A percentile compares a stretch with the other conserved stretches of the same genome.
phyloP scores from a whole-genome alignment of 805 yeast genomes.

The Barnettozyma salicaria region DNA sequence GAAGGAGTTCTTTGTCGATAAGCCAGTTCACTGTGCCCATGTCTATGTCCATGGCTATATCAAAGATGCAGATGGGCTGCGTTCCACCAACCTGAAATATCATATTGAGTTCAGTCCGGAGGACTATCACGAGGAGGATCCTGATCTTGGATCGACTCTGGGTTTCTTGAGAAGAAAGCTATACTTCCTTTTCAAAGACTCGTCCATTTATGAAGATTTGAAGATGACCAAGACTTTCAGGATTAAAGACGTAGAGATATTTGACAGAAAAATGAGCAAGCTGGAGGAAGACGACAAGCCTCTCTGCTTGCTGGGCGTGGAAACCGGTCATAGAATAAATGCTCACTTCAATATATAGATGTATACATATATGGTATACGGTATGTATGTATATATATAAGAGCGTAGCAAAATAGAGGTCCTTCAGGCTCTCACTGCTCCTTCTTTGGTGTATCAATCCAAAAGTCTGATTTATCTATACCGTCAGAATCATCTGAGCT shows the following conservation, averaged over 20 bases:
- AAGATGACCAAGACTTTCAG: conserved; percentile 13
- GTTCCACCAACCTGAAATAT: conserved; percentile 37
- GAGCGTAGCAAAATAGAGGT: background rate
- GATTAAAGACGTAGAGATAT: conserved; percentile 33
- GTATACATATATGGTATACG: too few species aligned
- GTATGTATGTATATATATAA: too few species aligned
- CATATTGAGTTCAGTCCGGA: conserved; percentile 80
- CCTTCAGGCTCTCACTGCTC: too few species aligned
- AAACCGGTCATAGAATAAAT: conserved; percentile 45
- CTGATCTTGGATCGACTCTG: conserved; percentile 66
- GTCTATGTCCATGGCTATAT: conserved; percentile 50
- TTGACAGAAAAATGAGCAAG: conserved; percentile 27
- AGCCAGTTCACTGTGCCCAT: conserved; percentile 78
- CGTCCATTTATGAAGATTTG: conserved; percentile 27
- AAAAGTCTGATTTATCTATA: too few species aligned
- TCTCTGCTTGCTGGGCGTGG: conserved; percentile 45
- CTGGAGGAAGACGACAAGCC: conserved; percentile 38
- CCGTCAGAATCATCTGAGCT: conserved; percentile 28
- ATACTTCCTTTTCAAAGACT: conserved; percentile 47
- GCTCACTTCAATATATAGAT: conserved; percentile 19
- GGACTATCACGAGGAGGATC: conserved; percentile 54
- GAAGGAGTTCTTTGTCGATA: conserved; percentile 59
- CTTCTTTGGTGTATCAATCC: too few species aligned
- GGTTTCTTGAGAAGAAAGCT: conserved; percentile 53
- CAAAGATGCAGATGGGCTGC: conserved; percentile 11